A percentile compares a stretch with the other conserved stretches of the same genome.
These are phyloP conservation scores for Pseudotulostoma volvatum DNA, from an alignment of 495 filamentous ascomycete genomes.

Conservation along the genomic window DNA sequence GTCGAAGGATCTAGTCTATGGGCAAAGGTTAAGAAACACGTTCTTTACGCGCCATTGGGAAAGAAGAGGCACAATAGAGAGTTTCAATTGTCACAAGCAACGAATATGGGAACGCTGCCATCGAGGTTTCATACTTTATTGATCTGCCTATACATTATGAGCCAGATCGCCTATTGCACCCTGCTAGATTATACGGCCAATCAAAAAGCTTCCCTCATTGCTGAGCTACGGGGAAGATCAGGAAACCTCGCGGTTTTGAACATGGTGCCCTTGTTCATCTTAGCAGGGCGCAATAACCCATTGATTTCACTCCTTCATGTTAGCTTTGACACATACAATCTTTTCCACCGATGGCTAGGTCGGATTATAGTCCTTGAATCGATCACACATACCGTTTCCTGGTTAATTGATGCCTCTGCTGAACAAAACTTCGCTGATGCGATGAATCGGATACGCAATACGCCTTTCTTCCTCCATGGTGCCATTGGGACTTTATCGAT, in stretches of 20 bases:
- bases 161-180: slow-evolving; percentile 66
- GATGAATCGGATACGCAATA: slow-evolving; percentile 40
- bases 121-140: slow-evolving; percentile 70
- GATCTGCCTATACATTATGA: slow-evolving; percentile 50
- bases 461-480: slow-evolving; percentile 42
- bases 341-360: slow-evolving; percentile 90
- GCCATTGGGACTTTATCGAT: slow-evolving; percentile 38
- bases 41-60: slow-evolving; percentile 70
- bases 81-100: slow-evolving; percentile 66
- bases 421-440: slow-evolving; percentile 34
- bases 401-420: slow-evolving; percentile 35
- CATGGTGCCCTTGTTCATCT: slow-evolving; percentile 78
- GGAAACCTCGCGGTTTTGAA: slow-evolving; percentile 73
- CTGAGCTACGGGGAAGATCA: slow-evolving; percentile 64
- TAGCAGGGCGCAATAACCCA: slow-evolving; percentile 85
- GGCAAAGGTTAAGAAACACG: slow-evolving; percentile 60
- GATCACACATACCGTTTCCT: slow-evolving; percentile 59
- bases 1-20: slow-evolving; percentile 49
- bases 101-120: slow-evolving; percentile 81
- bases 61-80: slow-evolving; percentile 77
- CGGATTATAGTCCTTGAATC: slow-evolving; percentile 68
- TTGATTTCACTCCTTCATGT: slow-evolving; percentile 68
- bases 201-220: slow-evolving; percentile 34
- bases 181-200: slow-evolving; percentile 47
- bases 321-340: slow-evolving; percentile 93